Evolutionary conservation across 768 basidiomycete genomes (phyloP).

Genomic region (Ephemerocybe angulata): DNA sequence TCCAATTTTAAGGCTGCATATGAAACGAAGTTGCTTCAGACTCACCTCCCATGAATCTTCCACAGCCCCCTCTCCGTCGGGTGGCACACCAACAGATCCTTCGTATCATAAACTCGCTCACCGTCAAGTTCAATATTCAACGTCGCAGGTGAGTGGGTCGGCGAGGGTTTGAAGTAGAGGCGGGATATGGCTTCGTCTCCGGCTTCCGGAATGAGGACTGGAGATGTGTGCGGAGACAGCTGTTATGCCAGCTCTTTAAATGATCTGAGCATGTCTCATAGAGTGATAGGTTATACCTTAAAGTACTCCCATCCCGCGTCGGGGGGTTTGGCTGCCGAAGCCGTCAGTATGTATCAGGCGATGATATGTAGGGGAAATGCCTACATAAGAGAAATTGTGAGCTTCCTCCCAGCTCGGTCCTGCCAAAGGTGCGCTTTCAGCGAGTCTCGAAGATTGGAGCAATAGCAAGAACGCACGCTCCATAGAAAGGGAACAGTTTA

Average conservation of each 20-base stretch:
- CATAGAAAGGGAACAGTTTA: conserved; percentile 30
- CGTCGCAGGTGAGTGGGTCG: conserved; percentile 22
- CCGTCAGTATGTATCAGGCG: not conserved
- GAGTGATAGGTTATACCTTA: too few species aligned
- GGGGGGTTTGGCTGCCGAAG: conserved; percentile 10
- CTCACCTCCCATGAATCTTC: conserved; percentile 35
- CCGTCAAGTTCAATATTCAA: conserved; percentile 31
- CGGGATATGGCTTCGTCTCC: not conserved
- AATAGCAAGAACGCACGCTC: conserved; percentile 20
- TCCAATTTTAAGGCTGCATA: conserved; percentile 31
- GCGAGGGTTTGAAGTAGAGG: conserved; percentile 3
- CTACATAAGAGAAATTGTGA: conserved; percentile 12
- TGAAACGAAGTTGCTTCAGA: not conserved
- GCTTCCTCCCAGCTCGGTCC: conserved; percentile 19
- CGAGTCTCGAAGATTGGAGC: not conserved
- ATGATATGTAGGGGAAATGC: not conserved
- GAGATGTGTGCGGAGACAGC: conserved; percentile 8
- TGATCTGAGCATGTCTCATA: not conserved
- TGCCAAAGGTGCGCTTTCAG: not conserved
- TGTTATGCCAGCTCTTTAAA: not conserved
- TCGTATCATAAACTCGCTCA: conserved; percentile 32
- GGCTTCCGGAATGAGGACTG: conserved; percentile 5
- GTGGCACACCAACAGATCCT: conserved; percentile 38
- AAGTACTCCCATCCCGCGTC: conserved; percentile 14
- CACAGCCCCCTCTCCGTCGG: conserved; percentile 33